A percentile compares a stretch with the other conserved stretches of the same genome.
phyloP scores from a whole-genome alignment of 2,329 filamentous ascomycete genomes.

The Apiospora arundinis region DNA sequence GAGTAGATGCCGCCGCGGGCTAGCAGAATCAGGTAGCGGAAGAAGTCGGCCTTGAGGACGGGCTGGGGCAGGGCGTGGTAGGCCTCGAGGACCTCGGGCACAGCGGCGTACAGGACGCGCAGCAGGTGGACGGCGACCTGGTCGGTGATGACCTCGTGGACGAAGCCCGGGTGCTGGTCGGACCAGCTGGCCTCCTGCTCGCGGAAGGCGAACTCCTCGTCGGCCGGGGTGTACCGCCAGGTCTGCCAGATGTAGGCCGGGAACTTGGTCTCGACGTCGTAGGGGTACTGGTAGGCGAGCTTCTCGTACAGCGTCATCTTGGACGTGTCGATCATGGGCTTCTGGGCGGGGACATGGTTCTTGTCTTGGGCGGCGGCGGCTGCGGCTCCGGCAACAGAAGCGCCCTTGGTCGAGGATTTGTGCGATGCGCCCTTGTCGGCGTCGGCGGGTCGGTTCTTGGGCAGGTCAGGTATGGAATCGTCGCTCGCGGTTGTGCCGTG shows the following conservation, averaged over 20 bases:
- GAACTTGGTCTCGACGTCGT: slow-evolving; percentile 87
- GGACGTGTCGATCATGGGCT: slow-evolving; percentile 72
- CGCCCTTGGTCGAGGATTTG: slow-evolving; percentile 29
- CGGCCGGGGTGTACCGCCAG: slow-evolving; percentile 87
- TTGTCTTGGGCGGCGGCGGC: slow-evolving; percentile 27
- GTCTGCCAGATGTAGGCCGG: slow-evolving; percentile 99
- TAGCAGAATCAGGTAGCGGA: slow-evolving; percentile 73
- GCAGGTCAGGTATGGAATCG: slow-evolving; percentile 28
- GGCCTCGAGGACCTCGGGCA: slow-evolving; percentile 80
- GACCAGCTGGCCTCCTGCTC: slow-evolving; percentile 91
- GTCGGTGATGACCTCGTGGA: slow-evolving; percentile 98
- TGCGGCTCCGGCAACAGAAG: slow-evolving; percentile 27
- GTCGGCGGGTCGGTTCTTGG: slow-evolving; percentile 35
- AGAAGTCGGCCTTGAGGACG: slow-evolving; percentile 81
- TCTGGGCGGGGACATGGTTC: slow-evolving; percentile 55
- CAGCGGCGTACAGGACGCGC: slow-evolving; percentile 82
- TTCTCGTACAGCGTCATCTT: slow-evolving; percentile 78
- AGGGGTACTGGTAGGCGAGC: slow-evolving; percentile 91
- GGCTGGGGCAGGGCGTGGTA: slow-evolving; percentile 76
- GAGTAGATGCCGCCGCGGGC: slow-evolving; percentile 75
- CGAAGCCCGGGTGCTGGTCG: slow-evolving; percentile 83
- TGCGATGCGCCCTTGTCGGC: slow-evolving; percentile 25
- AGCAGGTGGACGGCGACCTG: slow-evolving; percentile 81
- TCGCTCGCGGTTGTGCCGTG: slow-evolving; percentile 34
- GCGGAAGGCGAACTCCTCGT: slow-evolving; percentile 79